Percentiles rank a stretch among this genome's conserved stretches.
These are phyloP conservation scores for Cicer cuneatum DNA, from an alignment of 306 rosid genomes.

Conservation along the genomic window DNA sequence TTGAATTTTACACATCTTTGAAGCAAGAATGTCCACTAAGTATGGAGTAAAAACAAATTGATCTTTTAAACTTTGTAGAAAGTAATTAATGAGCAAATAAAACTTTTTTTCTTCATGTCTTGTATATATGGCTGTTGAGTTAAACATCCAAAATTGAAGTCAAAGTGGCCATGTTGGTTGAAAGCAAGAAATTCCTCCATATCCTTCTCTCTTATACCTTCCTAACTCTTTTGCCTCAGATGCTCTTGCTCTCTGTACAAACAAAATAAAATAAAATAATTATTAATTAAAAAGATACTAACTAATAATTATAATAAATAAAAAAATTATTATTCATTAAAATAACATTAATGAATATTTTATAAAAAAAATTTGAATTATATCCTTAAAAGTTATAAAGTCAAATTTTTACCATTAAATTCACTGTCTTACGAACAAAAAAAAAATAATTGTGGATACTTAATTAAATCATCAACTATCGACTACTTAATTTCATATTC, in stretches of 20 bases:
- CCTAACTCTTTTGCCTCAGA: conserved; percentile 72
- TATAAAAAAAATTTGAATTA: too few relatives aligned
- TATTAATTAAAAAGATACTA: too few relatives aligned
- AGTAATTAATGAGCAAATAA: conserved; percentile 39
- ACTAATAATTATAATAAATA: too few relatives aligned
- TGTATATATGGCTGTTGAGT: conserved; percentile 51
- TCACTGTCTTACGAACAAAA: neutral
- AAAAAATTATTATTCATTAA: too few relatives aligned
- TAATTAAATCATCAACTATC: conserved; percentile 9
- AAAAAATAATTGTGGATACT: conserved; percentile 15
- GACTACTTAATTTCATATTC: conserved; percentile 27
- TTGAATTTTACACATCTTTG: conserved; percentile 45
- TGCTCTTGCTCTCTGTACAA: conserved; percentile 76
- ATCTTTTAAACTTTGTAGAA: conserved; percentile 41
- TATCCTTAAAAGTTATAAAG: too few relatives aligned
- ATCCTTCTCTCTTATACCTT: conserved; percentile 67
- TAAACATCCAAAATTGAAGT: conserved; percentile 63
- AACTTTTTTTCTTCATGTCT: conserved; percentile 49
- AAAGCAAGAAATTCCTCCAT: conserved; percentile 69
- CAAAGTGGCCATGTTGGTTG: conserved; percentile 83
- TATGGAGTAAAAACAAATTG: conserved; percentile 60
- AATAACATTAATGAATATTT: too few relatives aligned
- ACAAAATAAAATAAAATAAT: conserved; percentile 18
- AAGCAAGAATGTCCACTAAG: conserved; percentile 60
- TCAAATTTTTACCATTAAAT: too few relatives aligned